Percentiles rank a stretch among this genome's conserved stretches.
Conservation (phyloP, 202 grass and related monocot genomes). For the Alloteropsis angusta region DNA sequence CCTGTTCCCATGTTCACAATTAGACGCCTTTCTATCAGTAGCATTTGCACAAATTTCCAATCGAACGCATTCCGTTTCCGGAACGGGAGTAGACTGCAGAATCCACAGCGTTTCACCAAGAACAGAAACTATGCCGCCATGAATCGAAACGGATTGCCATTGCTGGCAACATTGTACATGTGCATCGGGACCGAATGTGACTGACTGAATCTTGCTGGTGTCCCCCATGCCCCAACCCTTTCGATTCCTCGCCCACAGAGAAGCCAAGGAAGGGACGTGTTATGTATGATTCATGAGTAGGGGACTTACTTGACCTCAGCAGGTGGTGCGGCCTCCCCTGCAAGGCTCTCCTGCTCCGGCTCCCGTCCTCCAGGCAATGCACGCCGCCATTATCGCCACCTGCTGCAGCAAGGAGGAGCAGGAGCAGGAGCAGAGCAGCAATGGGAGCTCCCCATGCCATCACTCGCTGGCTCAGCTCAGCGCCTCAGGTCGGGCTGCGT, state of each 20-base stretch:
- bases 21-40: not conserved
- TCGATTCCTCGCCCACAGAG: not conserved
- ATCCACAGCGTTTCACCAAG: not conserved
- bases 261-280: not conserved
- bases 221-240: not conserved
- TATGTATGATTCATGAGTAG: not conserved
- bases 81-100: not conserved
- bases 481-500: not conserved
- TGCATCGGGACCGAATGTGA: not conserved
- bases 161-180: not conserved
- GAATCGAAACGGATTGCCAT: not conserved
- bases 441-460: slow-evolving; percentile 31
- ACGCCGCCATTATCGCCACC: not conserved
- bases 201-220: not conserved
- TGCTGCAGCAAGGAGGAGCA: not conserved
- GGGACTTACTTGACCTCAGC: slow-evolving; percentile 57
- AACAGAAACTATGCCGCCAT: not conserved
- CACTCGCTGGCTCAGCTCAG: not conserved
- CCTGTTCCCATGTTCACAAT: not conserved
- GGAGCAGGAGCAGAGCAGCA: slow-evolving; percentile 7
- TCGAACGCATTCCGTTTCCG: not conserved
- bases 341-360: slow-evolving; percentile 10
- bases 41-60: not conserved
- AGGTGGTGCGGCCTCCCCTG: slow-evolving; percentile 13
- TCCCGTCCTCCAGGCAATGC: slow-evolving; percentile 29